Evolutionary conservation across 2,329 filamentous ascomycete species (phyloP).

Genomic region (Colletotrichum sidae): DNA sequence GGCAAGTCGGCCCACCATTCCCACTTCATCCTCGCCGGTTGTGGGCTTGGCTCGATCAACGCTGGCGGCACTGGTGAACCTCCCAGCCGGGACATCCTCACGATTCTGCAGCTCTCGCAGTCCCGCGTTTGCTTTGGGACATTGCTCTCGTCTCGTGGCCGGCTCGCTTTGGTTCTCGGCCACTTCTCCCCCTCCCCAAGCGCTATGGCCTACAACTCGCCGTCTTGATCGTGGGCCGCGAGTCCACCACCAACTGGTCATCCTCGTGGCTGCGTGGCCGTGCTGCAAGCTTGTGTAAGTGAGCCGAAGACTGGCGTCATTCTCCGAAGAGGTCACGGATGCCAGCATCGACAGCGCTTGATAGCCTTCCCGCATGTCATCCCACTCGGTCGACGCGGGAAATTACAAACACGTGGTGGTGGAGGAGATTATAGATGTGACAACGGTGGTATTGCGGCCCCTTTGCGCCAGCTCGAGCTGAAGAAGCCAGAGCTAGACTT

Average conservation of each 20-base stretch:
- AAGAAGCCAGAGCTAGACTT: too few species aligned
- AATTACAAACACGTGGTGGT: background rate
- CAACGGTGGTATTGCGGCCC: too few species aligned
- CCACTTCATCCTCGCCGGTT: constrained; percentile 16
- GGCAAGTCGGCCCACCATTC: background rate
- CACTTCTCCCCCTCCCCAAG: too few species aligned
- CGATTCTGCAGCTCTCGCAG: background rate
- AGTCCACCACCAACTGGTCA: background rate
- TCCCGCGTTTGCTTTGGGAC: too few species aligned
- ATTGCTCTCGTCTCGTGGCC: too few species aligned
- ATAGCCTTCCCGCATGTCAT: background rate
- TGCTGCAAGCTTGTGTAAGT: background rate
- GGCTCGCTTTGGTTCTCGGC: too few species aligned
- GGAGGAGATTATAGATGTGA: background rate
- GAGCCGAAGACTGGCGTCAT: background rate
- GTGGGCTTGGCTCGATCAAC: constrained; percentile 17
- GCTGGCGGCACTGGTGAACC: too few species aligned
- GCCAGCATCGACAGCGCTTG: background rate
- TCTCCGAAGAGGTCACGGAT: background rate
- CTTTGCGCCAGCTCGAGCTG: too few species aligned
- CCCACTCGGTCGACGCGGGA: background rate
- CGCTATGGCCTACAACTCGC: background rate
- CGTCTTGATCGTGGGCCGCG: background rate
- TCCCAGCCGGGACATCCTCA: constrained; percentile 4
- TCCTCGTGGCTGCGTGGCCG: background rate